Conservation (phyloP, 2,329 filamentous ascomycete genomes). For the Magnaporthales sp. region DNA sequence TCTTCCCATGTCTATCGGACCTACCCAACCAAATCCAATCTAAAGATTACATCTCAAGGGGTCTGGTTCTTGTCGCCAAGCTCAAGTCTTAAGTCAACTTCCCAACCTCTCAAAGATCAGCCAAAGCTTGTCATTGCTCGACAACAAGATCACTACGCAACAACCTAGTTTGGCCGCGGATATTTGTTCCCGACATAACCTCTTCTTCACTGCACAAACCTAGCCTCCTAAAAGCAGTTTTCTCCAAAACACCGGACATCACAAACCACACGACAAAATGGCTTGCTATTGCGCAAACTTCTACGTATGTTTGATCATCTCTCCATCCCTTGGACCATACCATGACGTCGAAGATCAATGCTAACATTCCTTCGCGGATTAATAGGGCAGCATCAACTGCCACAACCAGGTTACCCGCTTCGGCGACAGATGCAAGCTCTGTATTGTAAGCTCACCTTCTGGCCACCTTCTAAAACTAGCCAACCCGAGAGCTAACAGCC, state of each 20-base stretch:
- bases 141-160: neutral
- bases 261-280: neutral
- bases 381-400: conserved; percentile 5
- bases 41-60: neutral
- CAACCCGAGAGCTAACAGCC: neutral
- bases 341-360: neutral
- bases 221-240: neutral
- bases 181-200: neutral
- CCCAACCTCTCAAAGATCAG: neutral
- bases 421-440: conserved; percentile 19
- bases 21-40: neutral
- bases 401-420: conserved; percentile 2
- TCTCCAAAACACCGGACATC: neutral
- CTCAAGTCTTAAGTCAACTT: neutral
- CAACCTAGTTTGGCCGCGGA: neutral
- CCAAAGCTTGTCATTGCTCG: neutral
- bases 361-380: neutral
- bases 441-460: neutral
- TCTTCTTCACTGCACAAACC: neutral
- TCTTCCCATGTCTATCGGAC: neutral
- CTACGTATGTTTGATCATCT: neutral
- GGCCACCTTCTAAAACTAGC: neutral
- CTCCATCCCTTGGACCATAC: neutral
- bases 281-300: conserved; percentile 6
- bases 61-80: neutral